Evolutionary conservation across 2,329 filamentous ascomycete genomes (phyloP), one percentile per base, ranked within the genome.

Genomic region (Dissoconium aciculare): DNA sequence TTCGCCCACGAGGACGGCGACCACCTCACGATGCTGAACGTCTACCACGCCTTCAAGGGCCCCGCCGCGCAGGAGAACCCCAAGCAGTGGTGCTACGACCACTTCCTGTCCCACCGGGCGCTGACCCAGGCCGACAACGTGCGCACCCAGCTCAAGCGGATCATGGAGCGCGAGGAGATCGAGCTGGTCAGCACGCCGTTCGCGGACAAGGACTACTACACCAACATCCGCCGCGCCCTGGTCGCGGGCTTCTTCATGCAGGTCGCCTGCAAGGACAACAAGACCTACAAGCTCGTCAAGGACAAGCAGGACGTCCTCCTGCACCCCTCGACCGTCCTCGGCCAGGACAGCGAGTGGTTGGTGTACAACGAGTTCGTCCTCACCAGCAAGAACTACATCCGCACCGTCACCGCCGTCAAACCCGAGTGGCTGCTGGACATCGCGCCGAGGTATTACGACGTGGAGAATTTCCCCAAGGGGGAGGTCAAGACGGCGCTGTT

Each of bases 211-310:
- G 82, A 91, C 52, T 98, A 98, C 64, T 98, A 95, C 59, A 83
- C 74, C 55, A 98, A 98, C 56, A 98, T 98, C 49, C 80, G 87
- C 26, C 76, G 84, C 21, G 87, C 89, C 5, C 69, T 98, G 10
- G 78, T 94, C 9, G 71, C 85, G 1, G 89, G 91, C 17, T 98
- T 98, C 68, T 98, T 98, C 67, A 98, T 98, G 89, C 89, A 98
- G 56, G 82, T 95, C 13, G 91, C 89, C 36, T 94, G 92, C 73
- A 83, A 79, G 53, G 84, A 95, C 51, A 73, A 71, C 30, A 95
- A 95, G 66, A 72, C 81, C 25, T 98, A 98, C 60, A 74, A 77
- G 40, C 98, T 89, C 2, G 78, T 98, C 54, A 98, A 95, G 64
- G 91, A 98, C 52, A 80, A 94, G 49, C 87, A 95, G 60, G 78